These are phyloP conservation scores for Ensete glaucum DNA, from an alignment of 176 grass and related monocot species.

Conservation along the genomic window DNA sequence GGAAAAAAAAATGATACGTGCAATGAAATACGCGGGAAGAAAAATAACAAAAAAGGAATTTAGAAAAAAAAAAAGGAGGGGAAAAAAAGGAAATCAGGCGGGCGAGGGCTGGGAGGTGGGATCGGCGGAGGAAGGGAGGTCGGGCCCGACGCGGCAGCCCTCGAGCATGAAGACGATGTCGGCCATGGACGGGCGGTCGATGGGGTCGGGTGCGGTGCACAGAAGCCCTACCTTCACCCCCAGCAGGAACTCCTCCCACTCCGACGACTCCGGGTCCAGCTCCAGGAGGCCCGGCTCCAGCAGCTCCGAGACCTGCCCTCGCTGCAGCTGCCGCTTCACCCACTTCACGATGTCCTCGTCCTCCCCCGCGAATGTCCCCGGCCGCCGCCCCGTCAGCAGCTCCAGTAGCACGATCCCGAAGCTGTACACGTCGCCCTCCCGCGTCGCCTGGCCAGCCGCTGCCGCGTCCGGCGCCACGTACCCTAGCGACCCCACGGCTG, in stretches of 20 bases:
- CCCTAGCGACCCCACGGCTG: conserved; percentile 60
- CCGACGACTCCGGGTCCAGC: conserved; percentile 85
- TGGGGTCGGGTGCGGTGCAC: conserved; percentile 72
- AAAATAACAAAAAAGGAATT: conserved; percentile 18
- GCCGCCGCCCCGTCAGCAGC: conserved; percentile 77
- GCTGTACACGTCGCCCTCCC: conserved; percentile 94
- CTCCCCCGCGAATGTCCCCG: conserved; percentile 90
- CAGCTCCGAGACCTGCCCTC: conserved; percentile 77
- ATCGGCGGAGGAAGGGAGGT: conserved; percentile 88
- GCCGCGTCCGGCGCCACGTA: conserved; percentile 85
- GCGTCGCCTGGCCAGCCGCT: conserved; percentile 54
- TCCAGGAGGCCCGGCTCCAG: conserved; percentile 87
- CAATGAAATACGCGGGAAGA: too few species aligned
- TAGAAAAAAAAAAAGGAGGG: background rate
- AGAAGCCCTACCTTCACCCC: conserved; percentile 92
- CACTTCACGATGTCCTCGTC: conserved; percentile 98
- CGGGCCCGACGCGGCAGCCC: conserved; percentile 88
- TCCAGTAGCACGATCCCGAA: conserved; percentile 95
- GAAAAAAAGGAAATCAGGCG: conserved; percentile 26
- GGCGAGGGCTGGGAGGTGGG: conserved; percentile 87
- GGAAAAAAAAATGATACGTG: too few species aligned
- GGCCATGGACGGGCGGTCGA: conserved; percentile 81
- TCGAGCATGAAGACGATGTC: conserved; percentile 99
- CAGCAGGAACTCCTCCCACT: conserved; percentile 98
- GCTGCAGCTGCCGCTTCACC: conserved; percentile 94